phyloP scores from a whole-genome alignment of 176 grass and related monocot genomes.

The Carex kokanica region DNA sequence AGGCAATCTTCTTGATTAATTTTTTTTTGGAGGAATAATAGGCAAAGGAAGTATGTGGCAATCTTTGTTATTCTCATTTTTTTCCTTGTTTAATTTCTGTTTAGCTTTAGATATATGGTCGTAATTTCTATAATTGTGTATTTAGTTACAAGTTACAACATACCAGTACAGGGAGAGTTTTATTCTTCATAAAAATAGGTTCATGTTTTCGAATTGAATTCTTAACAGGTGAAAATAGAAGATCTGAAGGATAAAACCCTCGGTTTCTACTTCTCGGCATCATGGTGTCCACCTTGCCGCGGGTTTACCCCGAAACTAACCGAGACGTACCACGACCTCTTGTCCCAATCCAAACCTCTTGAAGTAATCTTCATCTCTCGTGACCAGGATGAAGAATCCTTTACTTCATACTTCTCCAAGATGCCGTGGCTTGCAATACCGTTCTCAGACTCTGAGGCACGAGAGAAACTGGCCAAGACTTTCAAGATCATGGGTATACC shows the following conservation, averaged over 20 bases:
- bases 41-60: not conserved
- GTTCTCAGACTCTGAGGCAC: constrained; percentile 51
- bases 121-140: not conserved
- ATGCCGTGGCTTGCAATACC: constrained; percentile 86
- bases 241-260: constrained; percentile 45
- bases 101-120: not conserved
- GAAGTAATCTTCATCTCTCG: constrained; percentile 46
- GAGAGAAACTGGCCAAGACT: constrained; percentile 18
- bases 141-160: not conserved
- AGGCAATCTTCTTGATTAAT: not conserved
- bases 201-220: not conserved
- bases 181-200: not conserved
- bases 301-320: constrained; percentile 66
- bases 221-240: constrained; percentile 52
- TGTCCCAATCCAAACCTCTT: constrained; percentile 43
- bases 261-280: constrained; percentile 80
- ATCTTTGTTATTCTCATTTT: not conserved
- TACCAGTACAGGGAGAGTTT: not conserved
- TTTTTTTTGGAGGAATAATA: not conserved
- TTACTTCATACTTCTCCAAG: constrained; percentile 59
- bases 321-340: constrained; percentile 48
- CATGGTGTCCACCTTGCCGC: constrained; percentile 67
- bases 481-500: constrained; percentile 53
- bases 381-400: constrained; percentile 47
- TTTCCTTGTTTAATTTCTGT: not conserved